A percentile compares a stretch with the other conserved stretches of the same genome.
Conservation (phyloP, 1,284 basidiomycete genomes). For the Coniferiporia weirii region DNA sequence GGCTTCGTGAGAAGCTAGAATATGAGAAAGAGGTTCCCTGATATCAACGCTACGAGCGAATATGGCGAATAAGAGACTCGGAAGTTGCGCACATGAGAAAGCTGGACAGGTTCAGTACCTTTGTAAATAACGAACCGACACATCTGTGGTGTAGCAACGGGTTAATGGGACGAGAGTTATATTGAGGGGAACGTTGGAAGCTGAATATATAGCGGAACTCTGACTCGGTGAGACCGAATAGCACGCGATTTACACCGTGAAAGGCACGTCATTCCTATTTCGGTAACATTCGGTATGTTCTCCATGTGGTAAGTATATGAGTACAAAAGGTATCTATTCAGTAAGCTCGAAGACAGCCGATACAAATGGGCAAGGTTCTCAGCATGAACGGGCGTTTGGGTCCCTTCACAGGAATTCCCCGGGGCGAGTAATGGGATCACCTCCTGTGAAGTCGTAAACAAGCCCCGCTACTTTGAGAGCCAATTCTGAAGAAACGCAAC, state of each 20-base stretch:
- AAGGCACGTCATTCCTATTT: too few species aligned
- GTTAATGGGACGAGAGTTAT: too few species aligned
- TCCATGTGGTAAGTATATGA: too few species aligned
- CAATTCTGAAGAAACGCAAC: constrained; percentile 48
- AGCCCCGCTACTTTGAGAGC: constrained; percentile 79
- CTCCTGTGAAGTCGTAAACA: constrained; percentile 75
- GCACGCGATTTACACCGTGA: too few species aligned
- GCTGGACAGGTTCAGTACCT: constrained; percentile 80
- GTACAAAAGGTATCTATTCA: too few species aligned
- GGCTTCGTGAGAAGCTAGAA: constrained; percentile 80
- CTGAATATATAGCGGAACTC: too few species aligned
- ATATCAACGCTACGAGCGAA: background rate
- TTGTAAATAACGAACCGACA: constrained; percentile 91
- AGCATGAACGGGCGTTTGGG: too few species aligned
- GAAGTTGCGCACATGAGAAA: constrained; percentile 63
- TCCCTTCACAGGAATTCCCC: constrained; percentile 56
- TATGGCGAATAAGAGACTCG: background rate
- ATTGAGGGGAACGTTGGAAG: too few species aligned
- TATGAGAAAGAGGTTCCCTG: constrained; percentile 19
- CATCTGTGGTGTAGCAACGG: constrained; percentile 38
- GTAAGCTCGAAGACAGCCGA: too few species aligned
- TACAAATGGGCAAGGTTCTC: too few species aligned
- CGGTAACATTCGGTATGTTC: too few species aligned
- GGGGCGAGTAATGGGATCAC: constrained; percentile 60
- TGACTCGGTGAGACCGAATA: too few species aligned